A percentile compares a stretch with the other conserved stretches of the same genome.
phyloP scores from a whole-genome alignment of 1,139 yeast species.

The Hanseniaspora sp. region DNA sequence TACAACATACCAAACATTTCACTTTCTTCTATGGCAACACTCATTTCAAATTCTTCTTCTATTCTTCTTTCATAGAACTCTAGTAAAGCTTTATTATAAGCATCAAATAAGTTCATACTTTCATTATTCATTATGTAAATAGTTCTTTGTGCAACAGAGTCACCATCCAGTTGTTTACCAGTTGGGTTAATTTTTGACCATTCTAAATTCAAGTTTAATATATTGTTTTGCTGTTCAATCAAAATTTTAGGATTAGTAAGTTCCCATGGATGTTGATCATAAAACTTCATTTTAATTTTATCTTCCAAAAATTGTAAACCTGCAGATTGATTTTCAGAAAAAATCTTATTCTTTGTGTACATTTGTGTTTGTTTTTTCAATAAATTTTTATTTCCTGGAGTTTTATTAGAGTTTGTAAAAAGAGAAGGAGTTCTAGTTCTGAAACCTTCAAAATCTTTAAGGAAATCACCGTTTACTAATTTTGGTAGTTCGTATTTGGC shows the following conservation, averaged over 20 bases:
- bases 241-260: constrained; percentile 81
- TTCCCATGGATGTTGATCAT: constrained; percentile 97
- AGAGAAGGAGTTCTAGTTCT: constrained; percentile 1
- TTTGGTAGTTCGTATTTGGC: background rate
- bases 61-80: constrained; percentile 82
- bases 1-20: constrained; percentile 73
- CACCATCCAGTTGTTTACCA: constrained; percentile 74
- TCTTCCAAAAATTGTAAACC: constrained; percentile 57
- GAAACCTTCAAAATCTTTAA: background rate
- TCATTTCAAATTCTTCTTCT: constrained; percentile 66
- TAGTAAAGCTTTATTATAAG: constrained; percentile 75
- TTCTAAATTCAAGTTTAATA: constrained; percentile 44
- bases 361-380: background rate
- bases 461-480: constrained; percentile 15
- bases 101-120: constrained; percentile 41
- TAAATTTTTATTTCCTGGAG: background rate
- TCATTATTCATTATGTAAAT: constrained; percentile 47
- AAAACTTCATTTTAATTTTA: constrained; percentile 66
- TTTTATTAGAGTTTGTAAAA: constrained; percentile 42
- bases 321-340: background rate
- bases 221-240: constrained; percentile 56
- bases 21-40: constrained; percentile 74
- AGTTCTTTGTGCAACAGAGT: constrained; percentile 86
- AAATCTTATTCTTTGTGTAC: background rate
- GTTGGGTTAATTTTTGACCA: constrained; percentile 74